Percentiles rank a stretch among this genome's conserved stretches.
phyloP scores from a whole-genome alignment of 495 filamentous ascomycete species.

The Podospora pseudocomata region DNA sequence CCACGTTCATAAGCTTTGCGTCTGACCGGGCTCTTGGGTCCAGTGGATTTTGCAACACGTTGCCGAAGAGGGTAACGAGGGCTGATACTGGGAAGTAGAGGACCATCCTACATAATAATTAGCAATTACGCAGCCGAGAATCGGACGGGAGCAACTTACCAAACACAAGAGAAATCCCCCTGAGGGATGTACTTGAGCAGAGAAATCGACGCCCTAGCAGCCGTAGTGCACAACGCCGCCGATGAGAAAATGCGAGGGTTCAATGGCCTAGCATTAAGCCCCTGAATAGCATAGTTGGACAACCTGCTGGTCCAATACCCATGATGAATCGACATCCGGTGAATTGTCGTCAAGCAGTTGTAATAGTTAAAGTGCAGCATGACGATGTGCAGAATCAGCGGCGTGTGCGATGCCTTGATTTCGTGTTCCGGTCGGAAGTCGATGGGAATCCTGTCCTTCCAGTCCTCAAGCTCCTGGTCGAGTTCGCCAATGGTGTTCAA shows the following conservation, averaged over 20 bases:
- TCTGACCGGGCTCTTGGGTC: constrained; percentile 85
- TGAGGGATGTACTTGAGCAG: constrained; percentile 94
- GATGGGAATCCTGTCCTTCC: constrained; percentile 91
- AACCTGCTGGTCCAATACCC: constrained; percentile 96
- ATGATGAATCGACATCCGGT: constrained; percentile 97
- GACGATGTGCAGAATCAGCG: constrained; percentile 86
- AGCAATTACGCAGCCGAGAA: constrained; percentile 13
- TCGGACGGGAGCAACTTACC: constrained; percentile 54
- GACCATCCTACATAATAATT: constrained; percentile 65
- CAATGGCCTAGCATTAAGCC: constrained; percentile 80
- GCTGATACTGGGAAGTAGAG: constrained; percentile 96
- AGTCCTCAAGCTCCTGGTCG: constrained; percentile 87
- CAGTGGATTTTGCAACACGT: constrained; percentile 93
- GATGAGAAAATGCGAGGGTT: constrained; percentile 96
- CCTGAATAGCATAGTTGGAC: constrained; percentile 92
- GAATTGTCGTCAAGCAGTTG: constrained; percentile 95
- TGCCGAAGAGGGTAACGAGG: constrained; percentile 91
- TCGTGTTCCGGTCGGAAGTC: constrained; percentile 95
- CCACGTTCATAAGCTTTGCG: constrained; percentile 83
- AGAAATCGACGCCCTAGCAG: constrained; percentile 87
- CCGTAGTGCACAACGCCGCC: constrained; percentile 84
- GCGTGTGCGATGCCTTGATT: constrained; percentile 84
- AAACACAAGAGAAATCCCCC: constrained; percentile 91
- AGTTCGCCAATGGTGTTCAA: constrained; percentile 95
- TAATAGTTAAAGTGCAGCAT: constrained; percentile 96